phyloP scores from a whole-genome alignment of 1,284 basidiomycete species.

The Tetrapyrgos nigripes region DNA sequence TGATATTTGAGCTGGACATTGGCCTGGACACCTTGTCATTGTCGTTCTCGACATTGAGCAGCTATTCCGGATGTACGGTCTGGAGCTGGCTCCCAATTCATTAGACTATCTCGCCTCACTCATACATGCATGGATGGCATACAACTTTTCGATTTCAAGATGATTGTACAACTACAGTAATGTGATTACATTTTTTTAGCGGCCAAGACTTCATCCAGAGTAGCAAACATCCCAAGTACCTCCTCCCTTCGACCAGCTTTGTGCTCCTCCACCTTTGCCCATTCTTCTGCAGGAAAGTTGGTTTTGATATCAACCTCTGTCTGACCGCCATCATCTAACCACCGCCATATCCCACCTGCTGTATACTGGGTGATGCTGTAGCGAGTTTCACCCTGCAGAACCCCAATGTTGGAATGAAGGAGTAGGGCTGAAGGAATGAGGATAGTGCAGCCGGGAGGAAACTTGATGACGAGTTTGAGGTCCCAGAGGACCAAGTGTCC shows the following conservation, averaged over 20 bases:
- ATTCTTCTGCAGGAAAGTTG: neutral
- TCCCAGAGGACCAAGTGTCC: slow-evolving; percentile 20
- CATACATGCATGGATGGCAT: no score
- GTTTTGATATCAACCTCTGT: neutral
- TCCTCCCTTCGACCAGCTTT: neutral
- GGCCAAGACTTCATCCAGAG: neutral
- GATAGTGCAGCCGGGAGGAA: slow-evolving; percentile 13
- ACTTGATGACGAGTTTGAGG: slow-evolving; percentile 9
- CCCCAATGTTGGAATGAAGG: slow-evolving; percentile 11
- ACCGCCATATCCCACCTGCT: slow-evolving; percentile 11
- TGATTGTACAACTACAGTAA: no score
- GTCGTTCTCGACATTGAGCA: no score
- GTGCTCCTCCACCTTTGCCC: neutral
- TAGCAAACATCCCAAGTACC: neutral
- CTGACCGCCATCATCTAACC: slow-evolving; percentile 2
- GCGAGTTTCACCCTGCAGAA: slow-evolving; percentile 2
- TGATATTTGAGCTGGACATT: no score
- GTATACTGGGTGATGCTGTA: slow-evolving; percentile 16
- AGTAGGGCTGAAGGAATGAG: slow-evolving; percentile 15
- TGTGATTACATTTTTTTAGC: neutral
- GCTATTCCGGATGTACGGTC: no score
- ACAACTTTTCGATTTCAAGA: no score
- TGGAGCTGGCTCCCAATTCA: no score
- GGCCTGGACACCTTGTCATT: no score
- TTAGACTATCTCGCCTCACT: no score